Evolutionary conservation across 495 filamentous ascomycete species (phyloP).

Genomic region (Xylaria grammica): DNA sequence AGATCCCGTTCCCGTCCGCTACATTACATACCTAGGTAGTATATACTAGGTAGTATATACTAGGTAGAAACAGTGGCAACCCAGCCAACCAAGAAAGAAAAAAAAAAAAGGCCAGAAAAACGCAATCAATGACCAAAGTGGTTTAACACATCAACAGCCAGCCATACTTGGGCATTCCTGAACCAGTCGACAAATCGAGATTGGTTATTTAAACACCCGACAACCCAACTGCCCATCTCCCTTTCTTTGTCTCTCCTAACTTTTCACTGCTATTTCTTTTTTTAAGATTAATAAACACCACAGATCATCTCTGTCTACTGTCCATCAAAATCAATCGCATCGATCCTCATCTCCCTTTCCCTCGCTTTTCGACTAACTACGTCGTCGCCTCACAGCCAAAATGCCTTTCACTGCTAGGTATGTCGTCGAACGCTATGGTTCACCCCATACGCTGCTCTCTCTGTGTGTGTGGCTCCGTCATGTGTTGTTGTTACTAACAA

Average conservation of each 20-base stretch:
- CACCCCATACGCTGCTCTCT: neutral
- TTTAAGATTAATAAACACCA: too few species aligned
- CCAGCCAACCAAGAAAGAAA: slow-evolving; percentile 19
- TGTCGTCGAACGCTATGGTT: slow-evolving; percentile 21
- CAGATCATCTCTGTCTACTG: too few species aligned
- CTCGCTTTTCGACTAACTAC: neutral
- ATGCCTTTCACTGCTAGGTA: slow-evolving; percentile 67
- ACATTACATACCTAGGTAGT: too few species aligned
- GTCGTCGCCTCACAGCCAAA: slow-evolving; percentile 20
- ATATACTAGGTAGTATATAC: neutral
- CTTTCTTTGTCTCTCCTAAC: neutral
- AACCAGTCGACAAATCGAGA: neutral
- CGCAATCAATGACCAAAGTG: slow-evolving; percentile 13
- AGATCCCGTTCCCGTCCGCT: too few species aligned
- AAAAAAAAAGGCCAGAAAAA: slow-evolving; percentile 5
- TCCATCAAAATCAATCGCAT: too few species aligned
- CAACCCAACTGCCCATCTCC: neutral
- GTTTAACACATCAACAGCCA: neutral
- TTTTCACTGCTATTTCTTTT: neutral
- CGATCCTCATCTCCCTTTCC: neutral
- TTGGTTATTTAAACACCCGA: slow-evolving; percentile 8
- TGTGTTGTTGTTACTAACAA: slow-evolving; percentile 3
- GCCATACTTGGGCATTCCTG: neutral
- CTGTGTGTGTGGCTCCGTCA: neutral
- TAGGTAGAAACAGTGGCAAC: slow-evolving; percentile 11